phyloP scores from a whole-genome alignment of 768 basidiomycete genomes.

The Hericium erinaceus region DNA sequence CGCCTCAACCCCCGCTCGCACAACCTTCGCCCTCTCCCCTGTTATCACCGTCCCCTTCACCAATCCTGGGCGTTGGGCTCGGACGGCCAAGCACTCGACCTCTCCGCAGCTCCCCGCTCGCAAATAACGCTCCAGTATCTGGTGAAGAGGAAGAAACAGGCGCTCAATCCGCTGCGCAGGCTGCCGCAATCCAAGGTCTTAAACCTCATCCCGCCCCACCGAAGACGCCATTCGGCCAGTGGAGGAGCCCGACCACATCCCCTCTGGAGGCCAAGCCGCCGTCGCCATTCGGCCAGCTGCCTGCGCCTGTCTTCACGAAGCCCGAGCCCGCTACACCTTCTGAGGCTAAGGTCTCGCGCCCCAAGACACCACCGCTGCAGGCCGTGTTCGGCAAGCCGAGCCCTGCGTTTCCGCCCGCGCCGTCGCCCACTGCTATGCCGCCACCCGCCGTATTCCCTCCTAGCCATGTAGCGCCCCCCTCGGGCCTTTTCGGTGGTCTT shows the following conservation, averaged over 20 bases:
- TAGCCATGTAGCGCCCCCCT: background rate
- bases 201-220: conserved; percentile 33
- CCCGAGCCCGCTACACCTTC: conserved; percentile 2
- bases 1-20: conserved; percentile 10
- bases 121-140: conserved; percentile 37
- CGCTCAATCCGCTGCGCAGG: conserved; percentile 16
- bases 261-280: background rate
- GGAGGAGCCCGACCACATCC: background rate
- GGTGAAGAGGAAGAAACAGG: conserved; percentile 35
- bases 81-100: conserved; percentile 60
- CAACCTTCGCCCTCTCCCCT: conserved; percentile 21
- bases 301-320: background rate
- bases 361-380: conserved; percentile 33
- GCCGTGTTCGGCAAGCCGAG: background rate
- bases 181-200: conserved; percentile 5
- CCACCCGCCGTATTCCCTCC: background rate
- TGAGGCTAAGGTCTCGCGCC: conserved; percentile 23
- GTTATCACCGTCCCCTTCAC: conserved; percentile 25
- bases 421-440: background rate
- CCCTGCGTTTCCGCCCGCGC: background rate
- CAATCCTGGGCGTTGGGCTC: conserved; percentile 40
- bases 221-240: conserved; percentile 27
- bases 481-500: conserved; percentile 1
- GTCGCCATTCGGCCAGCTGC: background rate
- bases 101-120: conserved; percentile 68